phyloP scores from a whole-genome alignment of 192 early-diverging fungal genomes.

The Podila minutissima region DNA sequence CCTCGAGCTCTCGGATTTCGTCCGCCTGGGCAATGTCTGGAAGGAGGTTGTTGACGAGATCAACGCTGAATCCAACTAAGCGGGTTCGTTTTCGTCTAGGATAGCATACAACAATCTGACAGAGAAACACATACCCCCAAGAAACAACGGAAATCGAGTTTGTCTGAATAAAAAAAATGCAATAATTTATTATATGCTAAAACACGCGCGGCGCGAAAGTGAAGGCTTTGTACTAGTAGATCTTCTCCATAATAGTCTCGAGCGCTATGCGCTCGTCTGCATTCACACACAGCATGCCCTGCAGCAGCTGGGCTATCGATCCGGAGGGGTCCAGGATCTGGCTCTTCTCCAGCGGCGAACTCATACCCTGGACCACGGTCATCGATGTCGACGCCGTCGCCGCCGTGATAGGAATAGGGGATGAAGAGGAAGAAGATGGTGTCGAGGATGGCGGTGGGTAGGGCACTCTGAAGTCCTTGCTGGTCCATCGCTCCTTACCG shows the following conservation, averaged over 20 bases:
- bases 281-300: conserved; percentile 26
- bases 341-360: conserved; percentile 6
- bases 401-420: background rate
- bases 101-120: no score
- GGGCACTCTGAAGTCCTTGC: conserved; percentile 20
- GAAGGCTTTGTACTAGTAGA: conserved; percentile 14
- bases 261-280: conserved; percentile 32
- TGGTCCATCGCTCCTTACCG: conserved; percentile 2
- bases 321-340: conserved; percentile 37
- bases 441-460: conserved; percentile 16
- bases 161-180: no score
- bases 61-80: conserved; percentile 10
- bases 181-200: background rate
- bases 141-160: no score
- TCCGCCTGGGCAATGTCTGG: conserved; percentile 54
- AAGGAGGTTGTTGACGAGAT: conserved; percentile 54
- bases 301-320: conserved; percentile 21
- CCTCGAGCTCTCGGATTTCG: conserved; percentile 59
- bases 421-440: background rate
- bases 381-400: background rate
- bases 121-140: no score
- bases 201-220: background rate
- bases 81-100: background rate
- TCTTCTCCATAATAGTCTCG: conserved; percentile 40
- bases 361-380: conserved; percentile 6